Conservation (phyloP, 441 rosid species). For the Jatropha podagrica region DNA sequence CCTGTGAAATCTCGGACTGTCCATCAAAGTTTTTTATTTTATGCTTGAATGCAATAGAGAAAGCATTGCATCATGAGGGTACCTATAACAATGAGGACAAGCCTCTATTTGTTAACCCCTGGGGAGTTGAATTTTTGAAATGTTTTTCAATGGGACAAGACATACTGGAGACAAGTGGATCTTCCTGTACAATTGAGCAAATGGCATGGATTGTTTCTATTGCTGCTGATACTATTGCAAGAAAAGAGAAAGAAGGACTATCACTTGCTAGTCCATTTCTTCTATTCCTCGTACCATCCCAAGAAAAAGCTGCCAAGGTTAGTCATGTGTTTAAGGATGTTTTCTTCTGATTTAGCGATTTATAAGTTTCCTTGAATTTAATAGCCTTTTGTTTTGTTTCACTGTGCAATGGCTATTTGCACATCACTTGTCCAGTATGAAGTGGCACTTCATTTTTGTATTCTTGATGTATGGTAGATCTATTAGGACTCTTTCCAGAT, state of each 20-base stretch:
- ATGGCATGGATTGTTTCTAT: conserved; percentile 80
- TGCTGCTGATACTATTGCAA: conserved; percentile 73
- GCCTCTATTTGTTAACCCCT: conserved; percentile 53
- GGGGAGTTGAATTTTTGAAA: conserved; percentile 90
- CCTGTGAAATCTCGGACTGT: conserved; percentile 32
- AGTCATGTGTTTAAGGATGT: conserved; percentile 4
- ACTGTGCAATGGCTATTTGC: neutral
- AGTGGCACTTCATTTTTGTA: neutral
- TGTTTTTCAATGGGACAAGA: conserved; percentile 50
- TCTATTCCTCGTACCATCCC: conserved; percentile 73
- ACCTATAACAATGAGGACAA: conserved; percentile 34
- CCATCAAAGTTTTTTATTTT: conserved; percentile 58
- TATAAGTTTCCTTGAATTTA: neutral
- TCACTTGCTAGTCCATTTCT: conserved; percentile 60
- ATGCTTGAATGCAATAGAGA: conserved; percentile 66
- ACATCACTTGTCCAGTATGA: neutral
- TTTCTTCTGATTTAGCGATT: neutral
- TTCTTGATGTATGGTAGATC: neutral
- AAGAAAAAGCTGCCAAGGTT: conserved; percentile 81
- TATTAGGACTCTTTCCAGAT: neutral
- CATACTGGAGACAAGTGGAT: conserved; percentile 64
- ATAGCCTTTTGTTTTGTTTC: neutral
- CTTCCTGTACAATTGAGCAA: conserved; percentile 56
- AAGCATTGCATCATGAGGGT: conserved; percentile 35
- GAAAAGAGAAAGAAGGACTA: conserved; percentile 62